phyloP scores from a whole-genome alignment of 225 moss, liverwort and hornwort genomes.

The Climacium dendroides region DNA sequence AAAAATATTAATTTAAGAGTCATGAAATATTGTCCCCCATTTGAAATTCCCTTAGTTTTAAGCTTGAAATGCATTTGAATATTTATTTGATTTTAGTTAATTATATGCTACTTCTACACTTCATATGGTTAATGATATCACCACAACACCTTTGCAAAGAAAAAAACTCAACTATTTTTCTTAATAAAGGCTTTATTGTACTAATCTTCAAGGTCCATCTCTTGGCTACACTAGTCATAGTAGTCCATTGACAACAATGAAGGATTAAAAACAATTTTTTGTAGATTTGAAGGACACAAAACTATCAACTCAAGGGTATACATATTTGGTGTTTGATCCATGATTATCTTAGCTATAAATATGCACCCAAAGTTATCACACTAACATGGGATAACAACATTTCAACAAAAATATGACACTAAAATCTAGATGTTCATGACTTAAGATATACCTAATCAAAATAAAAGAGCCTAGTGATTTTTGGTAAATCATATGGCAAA shows the following conservation, averaged over 20 bases:
- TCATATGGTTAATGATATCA: background rate
- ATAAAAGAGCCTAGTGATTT: background rate
- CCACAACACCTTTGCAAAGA: accelerated
- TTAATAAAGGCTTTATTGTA: too few relatives aligned
- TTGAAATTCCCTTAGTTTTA: background rate
- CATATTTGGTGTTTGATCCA: too few relatives aligned
- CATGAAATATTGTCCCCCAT: background rate
- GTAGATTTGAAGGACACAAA: too few relatives aligned
- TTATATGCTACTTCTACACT: background rate
- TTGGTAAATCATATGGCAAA: background rate
- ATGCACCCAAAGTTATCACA: too few relatives aligned
- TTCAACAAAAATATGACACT: background rate
- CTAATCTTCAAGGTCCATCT: too few relatives aligned
- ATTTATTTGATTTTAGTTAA: background rate
- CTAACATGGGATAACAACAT: background rate
- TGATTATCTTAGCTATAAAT: too few relatives aligned
- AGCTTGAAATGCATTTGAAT: background rate
- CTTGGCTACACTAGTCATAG: too few relatives aligned
- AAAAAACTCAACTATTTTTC: background rate
- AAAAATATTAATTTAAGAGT: background rate
- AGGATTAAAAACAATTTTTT: too few relatives aligned
- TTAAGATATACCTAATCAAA: background rate
- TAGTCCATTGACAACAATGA: too few relatives aligned
- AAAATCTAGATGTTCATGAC: background rate
- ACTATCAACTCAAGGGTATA: too few relatives aligned